Evolutionary conservation across 2,329 filamentous ascomycete species (phyloP).

Genomic region (Fusarium globosum): DNA sequence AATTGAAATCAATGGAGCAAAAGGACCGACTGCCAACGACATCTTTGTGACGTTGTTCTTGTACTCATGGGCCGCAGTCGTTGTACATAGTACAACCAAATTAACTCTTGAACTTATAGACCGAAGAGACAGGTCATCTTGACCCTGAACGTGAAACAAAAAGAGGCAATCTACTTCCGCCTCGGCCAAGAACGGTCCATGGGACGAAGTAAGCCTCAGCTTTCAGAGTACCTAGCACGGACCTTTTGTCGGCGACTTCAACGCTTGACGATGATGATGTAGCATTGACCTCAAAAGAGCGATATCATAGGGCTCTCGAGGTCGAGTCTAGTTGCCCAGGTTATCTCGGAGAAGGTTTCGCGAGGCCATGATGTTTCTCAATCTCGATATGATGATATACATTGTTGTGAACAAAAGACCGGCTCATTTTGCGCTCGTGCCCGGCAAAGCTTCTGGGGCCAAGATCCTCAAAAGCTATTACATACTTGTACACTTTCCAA

Average conservation of each 20-base stretch:
- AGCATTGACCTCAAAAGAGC: slow-evolving; percentile 7
- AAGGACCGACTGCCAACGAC: neutral
- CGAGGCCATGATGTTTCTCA: slow-evolving; percentile 5
- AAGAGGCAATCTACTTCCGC: slow-evolving; percentile 1
- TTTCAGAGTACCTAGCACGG: slow-evolving; percentile 8
- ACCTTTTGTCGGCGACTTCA: slow-evolving; percentile 1
- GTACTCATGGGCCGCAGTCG: slow-evolving; percentile 1
- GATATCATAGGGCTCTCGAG: slow-evolving; percentile 30
- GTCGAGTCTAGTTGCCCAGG: neutral
- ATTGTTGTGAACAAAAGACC: neutral
- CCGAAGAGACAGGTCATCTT: slow-evolving; percentile 30
- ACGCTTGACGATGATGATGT: neutral
- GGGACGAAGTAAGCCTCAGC: slow-evolving; percentile 10
- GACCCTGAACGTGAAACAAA: slow-evolving; percentile 25
- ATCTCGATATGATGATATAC: slow-evolving; percentile 1
- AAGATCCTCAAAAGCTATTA: neutral
- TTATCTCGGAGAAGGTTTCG: slow-evolving; percentile 8
- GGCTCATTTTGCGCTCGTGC: neutral
- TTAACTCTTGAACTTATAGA: slow-evolving; percentile 13
- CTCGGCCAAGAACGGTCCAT: neutral
- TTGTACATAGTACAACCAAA: slow-evolving; percentile 6
- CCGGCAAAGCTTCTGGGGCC: neutral
- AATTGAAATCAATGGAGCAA: neutral
- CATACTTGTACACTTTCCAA: neutral
- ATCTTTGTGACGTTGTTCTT: slow-evolving; percentile 19